These are phyloP conservation scores for Trapa bicornis DNA, from an alignment of 345 rosid genomes.

Conservation along the genomic window DNA sequence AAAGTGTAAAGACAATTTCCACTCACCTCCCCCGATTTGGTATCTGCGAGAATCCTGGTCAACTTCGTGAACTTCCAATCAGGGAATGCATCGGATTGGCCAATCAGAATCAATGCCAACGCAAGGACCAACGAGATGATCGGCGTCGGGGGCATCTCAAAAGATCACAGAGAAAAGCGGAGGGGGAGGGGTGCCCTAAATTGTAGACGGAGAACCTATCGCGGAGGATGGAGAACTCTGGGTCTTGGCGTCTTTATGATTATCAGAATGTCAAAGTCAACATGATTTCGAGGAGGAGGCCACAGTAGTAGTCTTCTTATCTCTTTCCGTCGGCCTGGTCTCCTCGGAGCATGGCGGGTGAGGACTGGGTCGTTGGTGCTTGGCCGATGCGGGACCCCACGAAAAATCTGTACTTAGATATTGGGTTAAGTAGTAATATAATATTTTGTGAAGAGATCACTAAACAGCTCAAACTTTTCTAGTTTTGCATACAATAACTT, in stretches of 20 bases:
- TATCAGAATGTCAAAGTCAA: not conserved
- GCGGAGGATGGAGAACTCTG: not conserved
- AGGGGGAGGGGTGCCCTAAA: not conserved
- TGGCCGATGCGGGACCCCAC: not conserved
- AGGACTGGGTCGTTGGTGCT: not conserved
- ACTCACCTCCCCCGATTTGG: not conserved
- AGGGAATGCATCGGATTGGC: slow-evolving; percentile 1
- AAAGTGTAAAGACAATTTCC: not conserved
- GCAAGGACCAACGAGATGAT: not conserved
- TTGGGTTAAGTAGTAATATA: no score
- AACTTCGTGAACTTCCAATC: not conserved
- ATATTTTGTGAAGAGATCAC: no score
- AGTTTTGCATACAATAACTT: no score
- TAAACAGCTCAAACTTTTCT: no score
- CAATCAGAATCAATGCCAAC: not conserved
- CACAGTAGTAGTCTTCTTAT: no score
- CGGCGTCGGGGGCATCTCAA: slow-evolving; percentile 1
- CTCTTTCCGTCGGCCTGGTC: not conserved
- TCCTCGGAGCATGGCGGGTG: not conserved
- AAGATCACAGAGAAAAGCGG: not conserved
- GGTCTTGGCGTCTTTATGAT: not conserved
- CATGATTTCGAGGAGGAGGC: not conserved
- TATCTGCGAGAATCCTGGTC: not conserved
- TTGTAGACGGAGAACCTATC: slow-evolving; percentile 5
- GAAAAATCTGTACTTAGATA: no score